Evolutionary conservation across 768 basidiomycete species (phyloP), one percentile per base, ranked within the genome.

Genomic region (Roridomyces roridus): DNA sequence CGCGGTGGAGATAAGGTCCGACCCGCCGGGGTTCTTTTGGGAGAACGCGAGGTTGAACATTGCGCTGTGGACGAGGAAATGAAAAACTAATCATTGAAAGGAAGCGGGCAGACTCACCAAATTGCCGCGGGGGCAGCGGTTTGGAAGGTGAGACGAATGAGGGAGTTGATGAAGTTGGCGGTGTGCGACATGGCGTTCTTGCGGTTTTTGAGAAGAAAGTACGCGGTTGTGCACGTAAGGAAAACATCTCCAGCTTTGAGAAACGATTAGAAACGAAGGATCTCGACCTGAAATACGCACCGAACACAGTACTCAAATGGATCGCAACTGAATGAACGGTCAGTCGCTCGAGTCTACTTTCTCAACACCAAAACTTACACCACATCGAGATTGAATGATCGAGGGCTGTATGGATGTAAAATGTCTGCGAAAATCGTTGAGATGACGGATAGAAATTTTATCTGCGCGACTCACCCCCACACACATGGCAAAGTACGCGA

Each of bases 11-110:
- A 72, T 65, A 29, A 74, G 57, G 14, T 53, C 67, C 6, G 60
- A 45, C 7, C 62, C 39, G 3, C 67, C 65, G 6, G 55, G 23
- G 44, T 69, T 69, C 4, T 69, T 35, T 62, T 73, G 72, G 14
- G 73, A 72, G 41, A 74, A 71, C 14, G 73, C 66, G 24, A 75
- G 62, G 50, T 73, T 73, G 42, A 75, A 67, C 67, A 72, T 66
- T 21, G 74, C 70, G 57, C 72, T 74, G 35, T 4, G 28, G 31
- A 10, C 7, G 31, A 34, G 3, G 31, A 11, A 10, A 39, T 36
- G 10, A 4, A 7, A 34, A 43, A 17, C 15, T 21, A 14, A 36
- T 46, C 20, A 24, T 41, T 18, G 37, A n/a, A n/a, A n/a, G n/a
- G 14, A 2, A 8, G 25, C 41, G 9, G 20, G 17, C n/a, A 41